Evolutionary conservation across 179 eudicot genomes (phyloP).

Genomic region (Gypsophila paniculata): DNA sequence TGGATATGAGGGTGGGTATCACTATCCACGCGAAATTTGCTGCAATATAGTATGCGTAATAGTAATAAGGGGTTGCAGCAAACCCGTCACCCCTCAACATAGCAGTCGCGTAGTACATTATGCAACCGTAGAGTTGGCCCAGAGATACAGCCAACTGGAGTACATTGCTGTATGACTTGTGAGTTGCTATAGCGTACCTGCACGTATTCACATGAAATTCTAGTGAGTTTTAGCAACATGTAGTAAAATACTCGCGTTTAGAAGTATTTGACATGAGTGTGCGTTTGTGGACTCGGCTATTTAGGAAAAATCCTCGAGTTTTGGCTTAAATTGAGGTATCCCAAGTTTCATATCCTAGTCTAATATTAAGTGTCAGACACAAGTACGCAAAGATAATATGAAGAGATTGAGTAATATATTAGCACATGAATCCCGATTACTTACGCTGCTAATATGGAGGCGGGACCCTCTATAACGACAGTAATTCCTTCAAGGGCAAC

Average conservation of each 20-base stretch:
- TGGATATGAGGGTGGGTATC: conserved; percentile 56
- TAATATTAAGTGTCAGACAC: not conserved
- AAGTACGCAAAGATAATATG: not conserved
- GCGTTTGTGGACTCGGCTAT: not conserved
- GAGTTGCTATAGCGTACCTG: conserved; percentile 82
- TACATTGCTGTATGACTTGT: conserved; percentile 64
- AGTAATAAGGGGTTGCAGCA: conserved; percentile 43
- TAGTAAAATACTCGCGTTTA: not conserved
- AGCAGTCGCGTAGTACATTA: conserved; percentile 66
- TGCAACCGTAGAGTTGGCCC: conserved; percentile 82
- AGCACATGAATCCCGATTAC: conserved; percentile 19
- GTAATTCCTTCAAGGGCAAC: conserved; percentile 76
- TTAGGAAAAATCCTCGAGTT: not conserved
- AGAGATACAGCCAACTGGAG: conserved; percentile 72
- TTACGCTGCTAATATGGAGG: conserved; percentile 74
- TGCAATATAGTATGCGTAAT: conserved; percentile 61
- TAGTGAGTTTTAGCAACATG: conserved; percentile 3
- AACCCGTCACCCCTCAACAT: conserved; percentile 74
- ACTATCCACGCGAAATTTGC: conserved; percentile 71
- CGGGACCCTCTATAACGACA: conserved; percentile 75
- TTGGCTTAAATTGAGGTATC: not conserved
- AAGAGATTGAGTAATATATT: not conserved
- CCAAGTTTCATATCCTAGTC: not conserved
- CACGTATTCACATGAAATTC: conserved; percentile 10
- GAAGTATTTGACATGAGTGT: not conserved